phyloP scores from a whole-genome alignment of 1,139 yeast genomes.

The Suhomyces bokatorum region DNA sequence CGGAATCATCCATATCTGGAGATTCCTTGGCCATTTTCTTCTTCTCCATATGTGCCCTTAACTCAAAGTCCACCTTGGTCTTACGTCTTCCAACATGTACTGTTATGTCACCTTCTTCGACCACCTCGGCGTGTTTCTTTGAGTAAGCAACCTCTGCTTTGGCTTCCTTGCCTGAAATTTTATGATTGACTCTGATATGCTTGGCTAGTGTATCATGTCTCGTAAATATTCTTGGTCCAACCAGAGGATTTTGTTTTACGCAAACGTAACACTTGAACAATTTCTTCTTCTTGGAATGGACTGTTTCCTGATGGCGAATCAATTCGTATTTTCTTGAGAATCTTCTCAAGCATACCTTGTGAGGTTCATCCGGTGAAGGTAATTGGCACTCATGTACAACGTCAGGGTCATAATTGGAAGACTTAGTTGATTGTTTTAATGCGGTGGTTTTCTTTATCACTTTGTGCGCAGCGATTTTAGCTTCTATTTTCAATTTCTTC shows the following conservation, averaged over 20 bases:
- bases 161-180: constrained; percentile 66
- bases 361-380: constrained; percentile 48
- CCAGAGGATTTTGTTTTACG: constrained; percentile 56
- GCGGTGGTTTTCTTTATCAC: constrained; percentile 29
- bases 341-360: constrained; percentile 70
- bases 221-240: constrained; percentile 73
- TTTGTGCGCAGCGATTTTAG: constrained; percentile 32
- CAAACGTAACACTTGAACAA: constrained; percentile 87
- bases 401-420: constrained; percentile 51
- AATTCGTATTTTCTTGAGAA: constrained; percentile 94
- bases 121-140: constrained; percentile 49
- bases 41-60: constrained; percentile 50
- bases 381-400: constrained; percentile 52
- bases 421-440: constrained; percentile 31
- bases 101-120: constrained; percentile 45
- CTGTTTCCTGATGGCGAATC: constrained; percentile 93
- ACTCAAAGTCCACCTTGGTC: constrained; percentile 50
- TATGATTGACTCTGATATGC: constrained; percentile 88
- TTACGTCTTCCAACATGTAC: constrained; percentile 52
- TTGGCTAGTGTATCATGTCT: constrained; percentile 94
- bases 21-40: constrained; percentile 25
- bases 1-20: constrained; percentile 19
- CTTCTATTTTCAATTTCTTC: constrained; percentile 29
- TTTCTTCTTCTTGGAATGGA: constrained; percentile 85
- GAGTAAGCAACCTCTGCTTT: constrained; percentile 53